Evolutionary conservation across 1,284 basidiomycete genomes (phyloP), one percentile per base, ranked within the genome.

Genomic region (Marasmius fiardii): DNA sequence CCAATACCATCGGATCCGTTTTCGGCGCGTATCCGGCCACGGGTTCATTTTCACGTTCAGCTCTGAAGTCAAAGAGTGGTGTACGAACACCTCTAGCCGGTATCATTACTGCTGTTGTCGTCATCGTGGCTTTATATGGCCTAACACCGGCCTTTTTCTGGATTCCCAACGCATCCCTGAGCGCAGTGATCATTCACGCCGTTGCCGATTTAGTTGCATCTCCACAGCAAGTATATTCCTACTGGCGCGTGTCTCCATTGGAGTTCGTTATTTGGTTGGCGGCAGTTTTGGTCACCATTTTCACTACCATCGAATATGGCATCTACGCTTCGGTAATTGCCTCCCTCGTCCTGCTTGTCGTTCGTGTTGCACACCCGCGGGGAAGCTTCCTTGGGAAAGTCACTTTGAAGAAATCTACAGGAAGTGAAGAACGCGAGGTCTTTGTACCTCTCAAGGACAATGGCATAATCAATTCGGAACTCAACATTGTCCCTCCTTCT

Each of bases 41-140:
- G 7, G 97, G 96, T 14, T 98, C 95, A 0, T 99, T 99, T 82
- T 98, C 95, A 39, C 93, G 96, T 35, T 93, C 95, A 2, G 96
- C 96, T 0, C 80, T 99, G 70, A 95, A 98, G 75, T 89, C 92
- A 53, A 97, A 97, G 75, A 95, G 93, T 0, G 96, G 96, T 58
- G 96, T 98, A 20, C 88, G 96, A 60, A 98, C 96, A 6, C 97
- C 96, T 5, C 77, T 90, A 14, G 95, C 92, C 7, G 96, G 97
- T 64, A 83, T 96, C 64, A 72, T 93, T 63, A 93, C 93, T 12
- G 90, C 92, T 52, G 71, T 98, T 51, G 86, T 95, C 47, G 95
- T 98, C 61, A 82, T 99, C 54, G 88, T 98, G 61, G 94, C 96
- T 1, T 77, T 99, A 28, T 98, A 98, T 70, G 96, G 94, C 35